Base-by-base conservation (phyloP, 352 stramenopile genomes). In the Phytophthora pisi region DNA sequence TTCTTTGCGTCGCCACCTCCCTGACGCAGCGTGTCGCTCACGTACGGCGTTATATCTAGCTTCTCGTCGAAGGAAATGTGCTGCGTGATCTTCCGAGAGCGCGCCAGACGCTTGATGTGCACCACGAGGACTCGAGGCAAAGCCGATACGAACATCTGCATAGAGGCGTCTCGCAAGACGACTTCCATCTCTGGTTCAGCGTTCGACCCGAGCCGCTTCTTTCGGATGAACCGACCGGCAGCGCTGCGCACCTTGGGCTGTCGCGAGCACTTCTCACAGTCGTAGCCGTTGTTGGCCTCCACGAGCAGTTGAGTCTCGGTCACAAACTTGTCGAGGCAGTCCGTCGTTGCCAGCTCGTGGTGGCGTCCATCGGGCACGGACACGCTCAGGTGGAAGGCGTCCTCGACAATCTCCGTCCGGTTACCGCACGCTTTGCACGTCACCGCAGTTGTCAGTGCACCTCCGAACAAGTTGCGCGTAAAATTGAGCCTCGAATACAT, bases 381-480 rank as follows among this genome's bases (percentile, higher is more conserved):
- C 11, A 91, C 57, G 51, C 83, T 91, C 23, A 91, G 36, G 23
- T 89, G 80, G 55, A 90, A 91, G 3, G 79, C 78, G 45, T 89
- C 81, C 51, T 91, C 83, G 3, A 78, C 56, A 0, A 79, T 90
- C 43, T 79, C 66, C 4, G 81, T 91, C 3, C 72, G 62, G 30
- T 90, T 82, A 1, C 68, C 77, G 18, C 83, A 91, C 43, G 51
- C 55, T 28, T 75, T 64, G 56, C 83, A 91, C 0, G 59, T 81
- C 24, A 91, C 72, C 5, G 74, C 71, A 50, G 79, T 91, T 5
- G 77, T 85, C 3, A 91, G 64, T 13, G 71, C 69, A 9, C 81
- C 79, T 16, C 79, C 77, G 54, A 91, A 91, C 23, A 91, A 69
- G 20, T 72, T 79, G 45, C 80, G 81, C 36, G 80, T 79, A 36